phyloP scores from a whole-genome alignment of 192 early-diverging fungal genomes.

The Phlyctochytrium arcticum region DNA sequence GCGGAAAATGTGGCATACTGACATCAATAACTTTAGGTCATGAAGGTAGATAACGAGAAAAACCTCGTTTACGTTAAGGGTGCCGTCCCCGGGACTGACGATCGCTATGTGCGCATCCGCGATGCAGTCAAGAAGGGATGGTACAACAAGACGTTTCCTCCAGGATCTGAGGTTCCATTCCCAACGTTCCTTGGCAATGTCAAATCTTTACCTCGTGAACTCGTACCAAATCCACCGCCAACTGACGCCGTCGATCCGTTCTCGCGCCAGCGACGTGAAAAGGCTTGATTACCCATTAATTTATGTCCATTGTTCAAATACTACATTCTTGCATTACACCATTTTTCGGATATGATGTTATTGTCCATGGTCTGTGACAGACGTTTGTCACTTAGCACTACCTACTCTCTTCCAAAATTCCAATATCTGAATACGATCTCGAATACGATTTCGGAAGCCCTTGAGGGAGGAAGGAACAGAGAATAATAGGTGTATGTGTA shows the following conservation, averaged over 20 bases:
- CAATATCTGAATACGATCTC: too few relatives aligned
- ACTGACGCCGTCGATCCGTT: constrained; percentile 21
- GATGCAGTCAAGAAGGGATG: constrained; percentile 78
- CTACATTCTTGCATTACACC: too few relatives aligned
- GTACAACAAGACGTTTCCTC: constrained; percentile 37
- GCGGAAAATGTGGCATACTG: background rate
- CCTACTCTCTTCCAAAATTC: too few relatives aligned
- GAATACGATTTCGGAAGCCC: too few relatives aligned
- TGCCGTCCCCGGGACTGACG: constrained; percentile 80
- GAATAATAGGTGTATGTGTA: too few relatives aligned
- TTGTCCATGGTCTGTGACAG: too few relatives aligned
- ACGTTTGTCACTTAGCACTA: too few relatives aligned
- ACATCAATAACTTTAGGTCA: constrained; percentile 16
- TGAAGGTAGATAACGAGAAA: constrained; percentile 73
- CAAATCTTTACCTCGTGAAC: constrained; percentile 28
- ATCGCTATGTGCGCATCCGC: constrained; percentile 77
- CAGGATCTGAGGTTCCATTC: constrained; percentile 39
- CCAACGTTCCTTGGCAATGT: constrained; percentile 44
- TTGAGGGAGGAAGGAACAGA: too few relatives aligned
- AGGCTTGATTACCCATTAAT: too few relatives aligned
- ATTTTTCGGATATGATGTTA: too few relatives aligned
- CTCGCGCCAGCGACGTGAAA: constrained; percentile 19
- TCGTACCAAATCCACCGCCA: constrained; percentile 30
- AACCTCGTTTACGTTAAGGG: constrained; percentile 94
- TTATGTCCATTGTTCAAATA: too few relatives aligned